phyloP scores from a whole-genome alignment of 768 basidiomycete genomes.

The Flagelloscypha sp. region DNA sequence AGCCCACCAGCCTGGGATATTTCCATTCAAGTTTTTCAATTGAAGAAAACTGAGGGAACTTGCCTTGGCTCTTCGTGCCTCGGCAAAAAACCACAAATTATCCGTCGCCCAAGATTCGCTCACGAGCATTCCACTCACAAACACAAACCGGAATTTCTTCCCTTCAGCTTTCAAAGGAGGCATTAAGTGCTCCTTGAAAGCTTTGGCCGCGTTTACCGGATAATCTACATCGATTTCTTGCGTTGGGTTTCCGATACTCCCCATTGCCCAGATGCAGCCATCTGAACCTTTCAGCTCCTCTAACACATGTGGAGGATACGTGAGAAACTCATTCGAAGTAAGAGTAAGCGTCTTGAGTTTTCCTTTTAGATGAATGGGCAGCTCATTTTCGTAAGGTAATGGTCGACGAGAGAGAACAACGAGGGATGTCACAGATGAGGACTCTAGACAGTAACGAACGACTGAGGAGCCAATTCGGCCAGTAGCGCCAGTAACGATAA shows the following conservation, averaged over 20 bases:
- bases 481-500: constrained; percentile 7
- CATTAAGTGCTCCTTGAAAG: too few species aligned
- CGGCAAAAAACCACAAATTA: too few species aligned
- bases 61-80: too few species aligned
- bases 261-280: constrained; percentile 9
- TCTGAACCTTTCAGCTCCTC: constrained; percentile 4
- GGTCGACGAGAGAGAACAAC: constrained; percentile 8
- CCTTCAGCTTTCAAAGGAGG: too few species aligned
- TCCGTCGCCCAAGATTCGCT: too few species aligned
- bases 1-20: too few species aligned
- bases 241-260: too few species aligned
- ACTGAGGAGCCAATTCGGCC: constrained; percentile 6
- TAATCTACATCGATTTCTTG: constrained; percentile 10
- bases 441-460: constrained; percentile 2
- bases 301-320: not conserved
- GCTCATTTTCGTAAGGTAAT: constrained; percentile 1
- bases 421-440: constrained; percentile 2
- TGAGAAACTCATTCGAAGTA: constrained; percentile 8
- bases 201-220: constrained; percentile 1
- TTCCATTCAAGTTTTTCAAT: too few species aligned
- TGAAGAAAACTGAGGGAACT: too few species aligned
- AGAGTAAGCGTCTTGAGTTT: constrained; percentile 3
- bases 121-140: too few species aligned
- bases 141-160: too few species aligned
- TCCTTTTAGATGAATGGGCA: too few species aligned